Evolutionary conservation across 106 monocot genomes (phyloP).

Genomic region (Cymbidium sinense): DNA sequence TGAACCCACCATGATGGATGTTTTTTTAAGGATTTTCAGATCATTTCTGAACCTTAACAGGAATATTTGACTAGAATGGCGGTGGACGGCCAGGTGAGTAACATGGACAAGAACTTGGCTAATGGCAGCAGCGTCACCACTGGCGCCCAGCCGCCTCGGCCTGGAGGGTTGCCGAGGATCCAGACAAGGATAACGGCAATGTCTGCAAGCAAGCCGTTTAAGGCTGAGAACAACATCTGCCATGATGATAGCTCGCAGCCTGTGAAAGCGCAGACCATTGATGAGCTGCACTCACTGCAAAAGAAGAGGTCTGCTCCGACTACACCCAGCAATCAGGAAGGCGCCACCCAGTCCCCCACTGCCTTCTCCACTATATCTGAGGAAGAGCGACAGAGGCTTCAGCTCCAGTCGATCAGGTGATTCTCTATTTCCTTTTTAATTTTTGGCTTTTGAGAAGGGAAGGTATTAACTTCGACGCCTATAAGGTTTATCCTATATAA

Average conservation of each 20-base stretch:
- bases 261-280: slow-evolving; percentile 92
- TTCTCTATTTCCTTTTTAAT: neutral
- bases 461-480: too few species aligned
- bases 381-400: slow-evolving; percentile 75
- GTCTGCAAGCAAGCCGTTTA: slow-evolving; percentile 5
- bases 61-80: slow-evolving; percentile 1
- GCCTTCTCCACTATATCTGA: slow-evolving; percentile 54
- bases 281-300: slow-evolving; percentile 98
- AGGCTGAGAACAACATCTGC: slow-evolving; percentile 63
- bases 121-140: slow-evolving; percentile 1
- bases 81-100: slow-evolving; percentile 8
- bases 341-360: slow-evolving; percentile 8
- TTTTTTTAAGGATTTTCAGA: neutral
- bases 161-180: slow-evolving; percentile 42
- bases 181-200: slow-evolving; percentile 26
- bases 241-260: slow-evolving; percentile 90
- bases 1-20: too few species aligned
- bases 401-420: slow-evolving; percentile 98
- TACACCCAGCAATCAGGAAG: slow-evolving; percentile 76
- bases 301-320: slow-evolving; percentile 90
- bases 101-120: slow-evolving; percentile 34
- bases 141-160: slow-evolving; percentile 9
- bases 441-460: too few species aligned
- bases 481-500: too few species aligned
- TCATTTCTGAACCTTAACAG: neutral